Conservation (phyloP, 129 eudicot species). For the Centrapalus pauciflorus region DNA sequence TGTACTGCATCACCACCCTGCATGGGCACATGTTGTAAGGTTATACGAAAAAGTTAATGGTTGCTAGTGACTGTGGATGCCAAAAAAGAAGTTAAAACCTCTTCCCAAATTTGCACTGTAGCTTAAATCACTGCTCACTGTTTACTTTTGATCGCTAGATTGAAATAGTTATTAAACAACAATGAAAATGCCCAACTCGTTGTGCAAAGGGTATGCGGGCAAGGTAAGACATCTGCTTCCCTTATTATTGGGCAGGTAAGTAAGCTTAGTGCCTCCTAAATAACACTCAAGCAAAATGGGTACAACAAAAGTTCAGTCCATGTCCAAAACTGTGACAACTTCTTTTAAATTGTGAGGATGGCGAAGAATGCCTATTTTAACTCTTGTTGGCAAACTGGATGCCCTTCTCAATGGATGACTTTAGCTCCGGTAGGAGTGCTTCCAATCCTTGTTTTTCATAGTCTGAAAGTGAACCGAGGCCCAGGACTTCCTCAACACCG, state of each 20-base stretch:
- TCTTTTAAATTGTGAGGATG: not conserved
- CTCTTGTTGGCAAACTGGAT: constrained; percentile 56
- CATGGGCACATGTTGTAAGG: too few relatives aligned
- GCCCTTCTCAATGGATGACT: constrained; percentile 89
- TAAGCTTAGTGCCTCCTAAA: constrained; percentile 35
- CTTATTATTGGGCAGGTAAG: constrained; percentile 32
- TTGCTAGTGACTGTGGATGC: too few relatives aligned
- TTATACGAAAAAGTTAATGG: too few relatives aligned
- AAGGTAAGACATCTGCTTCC: constrained; percentile 13
- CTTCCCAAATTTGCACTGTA: not conserved
- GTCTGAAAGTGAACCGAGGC: constrained; percentile 67
- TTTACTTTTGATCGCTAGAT: not conserved
- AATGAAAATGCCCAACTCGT: constrained; percentile 23
- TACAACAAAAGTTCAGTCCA: constrained; percentile 20
- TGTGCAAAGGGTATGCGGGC: constrained; percentile 11
- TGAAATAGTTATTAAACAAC: constrained; percentile 7
- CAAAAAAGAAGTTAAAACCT: not conserved
- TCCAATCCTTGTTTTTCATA: constrained; percentile 83
- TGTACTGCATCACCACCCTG: too few relatives aligned
- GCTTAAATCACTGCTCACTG: not conserved
- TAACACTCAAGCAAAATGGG: constrained; percentile 23
- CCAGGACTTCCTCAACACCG: constrained; percentile 93
- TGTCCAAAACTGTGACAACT: constrained; percentile 39
- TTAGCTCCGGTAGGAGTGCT: constrained; percentile 67
- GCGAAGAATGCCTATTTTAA: not conserved